Base-by-base conservation (phyloP, 805 yeast genomes). In the Pichia heedii region DNA sequence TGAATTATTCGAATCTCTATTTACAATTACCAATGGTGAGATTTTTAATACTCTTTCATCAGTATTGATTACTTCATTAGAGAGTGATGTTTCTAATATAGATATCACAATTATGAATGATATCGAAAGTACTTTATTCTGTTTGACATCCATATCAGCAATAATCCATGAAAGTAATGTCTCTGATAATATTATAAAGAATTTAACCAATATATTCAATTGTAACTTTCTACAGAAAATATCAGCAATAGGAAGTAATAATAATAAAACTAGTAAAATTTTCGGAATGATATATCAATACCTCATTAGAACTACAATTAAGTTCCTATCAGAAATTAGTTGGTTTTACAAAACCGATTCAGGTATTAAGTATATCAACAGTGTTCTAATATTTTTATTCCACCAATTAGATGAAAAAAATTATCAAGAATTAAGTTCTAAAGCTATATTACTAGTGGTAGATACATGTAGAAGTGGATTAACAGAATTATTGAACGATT, bases 1-100 rank as follows among this genome's bases (percentile, higher is more conserved):
- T 1, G 97, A 93, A 52, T 68, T 89, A 33, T 75, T 85, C 50
- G 93, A 87, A 43, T 68, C 77, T 0, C 61, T 81, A 2, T 85
- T 81, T 65, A 75, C 87, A 1, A 66, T 84, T 5, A 67, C 86
- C 32, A 85, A 84, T 33, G 43, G 59, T 0, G 63, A 70, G 2
- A 58, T 85, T 32, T 75, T 74, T 49, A 63, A 66, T 5, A 67
- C 61, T 19, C 57, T 84, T 24, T 51, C 66, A 1, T 52, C 55
- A 8, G 66, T 65, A 29, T 59, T 76, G 2, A 45, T 60, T 5
- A 44, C 51, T 1, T 56, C 57, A 29, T 41, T 63, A 12, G 16
- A 13, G 2, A 29, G 51, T 15, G 55, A 60, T 5, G 27, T 29
- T 2, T 18, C 21, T 15, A 16, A 8, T 39, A 33, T 73, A 50